phyloP scores from a whole-genome alignment of 1,284 basidiomycete genomes.

The Heterobasidion annosum region DNA sequence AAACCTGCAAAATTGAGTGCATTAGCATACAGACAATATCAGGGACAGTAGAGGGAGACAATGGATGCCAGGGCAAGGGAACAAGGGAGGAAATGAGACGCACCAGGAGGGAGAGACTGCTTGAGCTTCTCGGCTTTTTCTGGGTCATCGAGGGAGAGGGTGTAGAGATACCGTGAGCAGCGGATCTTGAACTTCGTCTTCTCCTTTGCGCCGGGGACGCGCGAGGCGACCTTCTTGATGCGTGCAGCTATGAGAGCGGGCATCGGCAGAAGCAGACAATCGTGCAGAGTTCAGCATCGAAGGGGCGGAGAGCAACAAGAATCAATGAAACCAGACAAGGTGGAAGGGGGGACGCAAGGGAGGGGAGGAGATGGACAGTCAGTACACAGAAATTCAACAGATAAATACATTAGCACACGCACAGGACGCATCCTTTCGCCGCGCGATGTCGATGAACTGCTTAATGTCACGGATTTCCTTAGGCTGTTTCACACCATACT shows the following conservation, averaged over 20 bases:
- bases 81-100: slow-evolving; percentile 19
- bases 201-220: slow-evolving; percentile 62
- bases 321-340: slow-evolving; percentile 16
- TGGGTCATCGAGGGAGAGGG: slow-evolving; percentile 88
- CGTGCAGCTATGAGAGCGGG: slow-evolving; percentile 60
- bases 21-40: not conserved
- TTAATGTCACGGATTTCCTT: slow-evolving; percentile 99
- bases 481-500: slow-evolving; percentile 46
- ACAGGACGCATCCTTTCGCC: slow-evolving; percentile 82
- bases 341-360: not conserved
- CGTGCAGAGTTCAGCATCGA: slow-evolving; percentile 7
- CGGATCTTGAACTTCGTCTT: slow-evolving; percentile 99
- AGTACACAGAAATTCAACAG: not conserved
- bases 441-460: slow-evolving; percentile 95
- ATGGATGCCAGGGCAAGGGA: not conserved
- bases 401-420: slow-evolving; percentile 14
- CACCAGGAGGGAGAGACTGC: slow-evolving; percentile 92
- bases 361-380: not conserved
- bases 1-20: not conserved
- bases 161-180: slow-evolving; percentile 97
- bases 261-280: not conserved
- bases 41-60: not conserved
- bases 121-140: slow-evolving; percentile 99
- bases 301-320: slow-evolving; percentile 10
- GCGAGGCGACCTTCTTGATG: slow-evolving; percentile 88